Evolutionary conservation across 2,329 filamentous ascomycete species (phyloP), one percentile per base, ranked within the genome.

Genomic region (Seiridium unicorne): DNA sequence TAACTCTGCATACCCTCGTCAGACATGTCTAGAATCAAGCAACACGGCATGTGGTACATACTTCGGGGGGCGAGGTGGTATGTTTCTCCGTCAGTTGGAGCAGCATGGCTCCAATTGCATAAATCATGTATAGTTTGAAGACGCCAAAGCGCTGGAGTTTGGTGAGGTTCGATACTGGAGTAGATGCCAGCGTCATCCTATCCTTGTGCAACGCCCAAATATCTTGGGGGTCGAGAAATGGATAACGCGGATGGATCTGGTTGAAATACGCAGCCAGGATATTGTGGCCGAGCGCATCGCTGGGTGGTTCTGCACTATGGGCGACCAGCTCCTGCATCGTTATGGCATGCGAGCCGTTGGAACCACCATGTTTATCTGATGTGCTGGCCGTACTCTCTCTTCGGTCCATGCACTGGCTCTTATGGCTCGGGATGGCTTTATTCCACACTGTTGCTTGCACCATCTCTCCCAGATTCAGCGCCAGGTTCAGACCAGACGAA

Each of bases 401-500:
- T 47, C 54, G 57, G 46, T 44, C 57, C 38, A 42, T 2, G 7
- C 7, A 13, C 31, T 34, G 35, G 11, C 61, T 58, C 26, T 51
- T 51, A 4, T 58, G 53, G 46, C 57, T 62, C 32, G 66, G 69
- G n/a, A 82, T 68, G 2, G 79, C 77, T 62, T 83, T 82, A 54
- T 81, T 81, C 81, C 80, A 83, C 1, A 82, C 79, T 18, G 80
- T 82, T 0, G 79, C 78, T 64, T 83, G 80, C 7, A 83, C 80
- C 78, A 84, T 83, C 55, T 81, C 79, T 31, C 80, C 79, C 6
- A 84, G 70, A 62, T 82, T 79, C 7, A 78, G 72, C 4, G 81
- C 81, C 49, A 83, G 65, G 11, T 79, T 77, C 38, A 82, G 73
- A 7, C 80, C 80, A 9, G 79, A 81, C 26, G 79, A 81, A 7